Percentiles rank a stretch among this genome's conserved stretches.
Evolutionary conservation across 441 rosid genomes (phyloP).

Genomic region (Populus hybrid): DNA sequence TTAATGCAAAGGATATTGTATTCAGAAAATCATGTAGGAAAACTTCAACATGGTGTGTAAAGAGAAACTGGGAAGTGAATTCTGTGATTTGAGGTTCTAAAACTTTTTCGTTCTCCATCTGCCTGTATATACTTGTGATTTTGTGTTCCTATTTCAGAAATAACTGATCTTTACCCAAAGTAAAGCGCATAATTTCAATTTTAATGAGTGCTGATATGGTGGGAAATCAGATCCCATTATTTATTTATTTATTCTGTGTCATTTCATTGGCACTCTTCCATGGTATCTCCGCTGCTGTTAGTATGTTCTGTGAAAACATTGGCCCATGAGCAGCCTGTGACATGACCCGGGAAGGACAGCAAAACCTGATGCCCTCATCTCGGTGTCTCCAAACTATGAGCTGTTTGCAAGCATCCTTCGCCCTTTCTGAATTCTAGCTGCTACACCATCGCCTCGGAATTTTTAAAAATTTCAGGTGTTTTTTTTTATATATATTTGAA

Average conservation of each 20-base stretch:
- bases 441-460: no score
- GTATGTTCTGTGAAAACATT: not conserved
- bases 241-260: no score
- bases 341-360: not conserved
- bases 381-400: not conserved
- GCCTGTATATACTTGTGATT: slow-evolving; percentile 33
- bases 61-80: slow-evolving; percentile 26
- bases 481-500: no score
- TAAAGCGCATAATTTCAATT: not conserved
- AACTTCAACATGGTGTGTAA: slow-evolving; percentile 18
- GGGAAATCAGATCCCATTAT: not conserved
- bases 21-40: slow-evolving; percentile 22
- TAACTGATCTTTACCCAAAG: not conserved
- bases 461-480: not conserved
- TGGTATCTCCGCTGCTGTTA: not conserved
- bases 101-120: slow-evolving; percentile 14
- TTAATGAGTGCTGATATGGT: not conserved
- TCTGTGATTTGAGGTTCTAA: slow-evolving; percentile 24
- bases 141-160: slow-evolving; percentile 9
- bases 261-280: not conserved
- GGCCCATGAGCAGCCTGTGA: not conserved
- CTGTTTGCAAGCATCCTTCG: not conserved
- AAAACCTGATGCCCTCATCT: not conserved
- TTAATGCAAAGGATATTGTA: slow-evolving; percentile 16
- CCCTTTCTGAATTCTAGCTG: not conserved